Conservation (phyloP, 345 rosid species). For the Euphorbia tirucalli region DNA sequence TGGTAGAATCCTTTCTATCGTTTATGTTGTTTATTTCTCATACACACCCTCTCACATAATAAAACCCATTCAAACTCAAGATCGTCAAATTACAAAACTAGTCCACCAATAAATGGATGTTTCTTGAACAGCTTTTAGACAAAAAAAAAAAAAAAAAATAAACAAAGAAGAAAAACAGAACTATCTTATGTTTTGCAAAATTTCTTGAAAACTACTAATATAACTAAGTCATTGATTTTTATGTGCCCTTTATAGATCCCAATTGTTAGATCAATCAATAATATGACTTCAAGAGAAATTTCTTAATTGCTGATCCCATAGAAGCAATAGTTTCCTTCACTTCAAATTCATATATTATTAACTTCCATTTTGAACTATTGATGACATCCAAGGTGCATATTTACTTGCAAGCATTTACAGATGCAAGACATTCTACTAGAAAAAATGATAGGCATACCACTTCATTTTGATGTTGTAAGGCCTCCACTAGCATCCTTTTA, state of each 20-base stretch:
- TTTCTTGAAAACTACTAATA: neutral
- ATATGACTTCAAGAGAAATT: neutral
- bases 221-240: neutral
- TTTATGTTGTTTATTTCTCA: no score
- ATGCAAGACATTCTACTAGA: neutral
- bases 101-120: neutral
- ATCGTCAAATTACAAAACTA: neutral
- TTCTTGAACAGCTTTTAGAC: neutral
- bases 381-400: neutral
- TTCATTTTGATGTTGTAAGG: slow-evolving; percentile 94
- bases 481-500: slow-evolving; percentile 98
- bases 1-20: no score
- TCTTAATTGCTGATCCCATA: neutral
- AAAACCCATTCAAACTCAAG: neutral
- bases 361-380: neutral
- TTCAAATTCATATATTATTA: slow-evolving; percentile 2
- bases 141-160: neutral
- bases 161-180: neutral
- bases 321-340: neutral
- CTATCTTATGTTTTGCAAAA: neutral
- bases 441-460: slow-evolving; percentile 53
- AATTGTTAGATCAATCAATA: neutral
- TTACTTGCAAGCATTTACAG: neutral
- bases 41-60: no score
- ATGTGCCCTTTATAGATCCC: neutral